Percentiles rank a stretch among this genome's conserved stretches.
Conservation (phyloP, 495 filamentous ascomycete genomes). For the Viridothelium virens region DNA sequence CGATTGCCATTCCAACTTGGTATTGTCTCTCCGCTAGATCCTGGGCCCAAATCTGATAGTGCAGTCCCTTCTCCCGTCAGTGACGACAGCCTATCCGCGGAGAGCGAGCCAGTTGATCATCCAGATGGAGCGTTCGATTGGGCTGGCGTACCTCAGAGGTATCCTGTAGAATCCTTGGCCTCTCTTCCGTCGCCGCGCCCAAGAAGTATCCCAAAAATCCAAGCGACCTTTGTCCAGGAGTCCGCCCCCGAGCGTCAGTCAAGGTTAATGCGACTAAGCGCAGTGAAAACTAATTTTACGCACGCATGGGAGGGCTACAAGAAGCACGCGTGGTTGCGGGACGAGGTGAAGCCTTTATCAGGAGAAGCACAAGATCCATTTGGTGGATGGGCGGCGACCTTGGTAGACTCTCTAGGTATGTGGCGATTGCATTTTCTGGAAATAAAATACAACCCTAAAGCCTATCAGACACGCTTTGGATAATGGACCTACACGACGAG, state of each 20-base stretch:
- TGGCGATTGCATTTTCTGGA: neutral
- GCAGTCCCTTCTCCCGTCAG: neutral
- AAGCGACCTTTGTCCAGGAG: conserved; percentile 28
- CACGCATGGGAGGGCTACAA: conserved; percentile 33
- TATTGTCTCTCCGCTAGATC: neutral
- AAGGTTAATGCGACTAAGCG: conserved; percentile 23
- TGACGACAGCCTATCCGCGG: neutral
- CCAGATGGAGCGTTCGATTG: conserved; percentile 12
- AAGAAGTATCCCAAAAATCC: conserved; percentile 24
- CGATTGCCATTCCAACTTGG: neutral
- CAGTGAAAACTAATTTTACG: conserved; percentile 30
- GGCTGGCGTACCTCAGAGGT: conserved; percentile 16
- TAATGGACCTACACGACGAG: conserved; percentile 54
- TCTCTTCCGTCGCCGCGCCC: conserved; percentile 19
- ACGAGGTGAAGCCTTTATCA: conserved; percentile 32
- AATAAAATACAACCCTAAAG: neutral
- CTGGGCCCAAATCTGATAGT: neutral
- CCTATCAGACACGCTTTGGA: conserved; percentile 49
- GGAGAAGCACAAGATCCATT: conserved; percentile 41
- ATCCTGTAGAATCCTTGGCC: conserved; percentile 16
- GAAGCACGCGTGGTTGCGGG: conserved; percentile 33
- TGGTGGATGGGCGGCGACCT: conserved; percentile 32
- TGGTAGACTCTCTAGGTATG: conserved; percentile 34
- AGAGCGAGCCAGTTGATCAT: neutral
- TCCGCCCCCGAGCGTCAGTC: conserved; percentile 18